phyloP scores from a whole-genome alignment of 345 rosid genomes.

The Rhizophora mangle region DNA sequence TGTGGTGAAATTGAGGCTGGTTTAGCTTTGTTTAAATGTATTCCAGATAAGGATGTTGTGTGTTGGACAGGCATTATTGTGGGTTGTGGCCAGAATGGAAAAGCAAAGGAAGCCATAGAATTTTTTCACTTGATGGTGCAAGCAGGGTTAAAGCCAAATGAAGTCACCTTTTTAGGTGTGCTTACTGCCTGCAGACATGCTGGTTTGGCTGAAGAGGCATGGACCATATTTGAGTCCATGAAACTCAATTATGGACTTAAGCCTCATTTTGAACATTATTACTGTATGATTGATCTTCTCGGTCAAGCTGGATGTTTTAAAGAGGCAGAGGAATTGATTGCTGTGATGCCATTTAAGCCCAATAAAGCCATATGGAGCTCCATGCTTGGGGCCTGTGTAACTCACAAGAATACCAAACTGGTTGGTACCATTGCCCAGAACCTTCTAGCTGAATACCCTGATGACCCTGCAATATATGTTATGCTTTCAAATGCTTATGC shows the following conservation, averaged over 20 bases:
- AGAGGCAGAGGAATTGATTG: conserved; percentile 48
- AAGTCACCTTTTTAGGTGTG: conserved; percentile 62
- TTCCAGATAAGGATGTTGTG: conserved; percentile 48
- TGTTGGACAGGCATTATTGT: conserved; percentile 73
- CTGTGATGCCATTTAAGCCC: conserved; percentile 55
- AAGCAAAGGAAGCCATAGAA: conserved; percentile 45
- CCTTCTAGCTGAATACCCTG: conserved; percentile 36
- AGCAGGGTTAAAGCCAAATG: conserved; percentile 57
- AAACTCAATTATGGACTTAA: conserved; percentile 42
- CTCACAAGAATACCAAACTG: conserved; percentile 44
- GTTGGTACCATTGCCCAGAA: conserved; percentile 38
- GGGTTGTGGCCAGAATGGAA: conserved; percentile 77
- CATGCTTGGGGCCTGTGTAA: conserved; percentile 60
- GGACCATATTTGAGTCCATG: conserved; percentile 48
- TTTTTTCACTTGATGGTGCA: conserved; percentile 50
- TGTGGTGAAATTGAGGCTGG: conserved; percentile 60
- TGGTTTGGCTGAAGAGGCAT: conserved; percentile 55
- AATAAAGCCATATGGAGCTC: conserved; percentile 70
- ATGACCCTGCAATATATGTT: conserved; percentile 58
- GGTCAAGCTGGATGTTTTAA: conserved; percentile 57
- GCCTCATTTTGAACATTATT: conserved; percentile 64
- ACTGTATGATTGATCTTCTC: conserved; percentile 68
- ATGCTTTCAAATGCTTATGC: conserved; percentile 69
- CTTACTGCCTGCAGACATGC: conserved; percentile 73
- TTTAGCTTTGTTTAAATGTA: conserved; percentile 40